Evolutionary conservation across 371 early-diverging fungal species (phyloP).

Genomic region (Syncephalastrum racemosum): DNA sequence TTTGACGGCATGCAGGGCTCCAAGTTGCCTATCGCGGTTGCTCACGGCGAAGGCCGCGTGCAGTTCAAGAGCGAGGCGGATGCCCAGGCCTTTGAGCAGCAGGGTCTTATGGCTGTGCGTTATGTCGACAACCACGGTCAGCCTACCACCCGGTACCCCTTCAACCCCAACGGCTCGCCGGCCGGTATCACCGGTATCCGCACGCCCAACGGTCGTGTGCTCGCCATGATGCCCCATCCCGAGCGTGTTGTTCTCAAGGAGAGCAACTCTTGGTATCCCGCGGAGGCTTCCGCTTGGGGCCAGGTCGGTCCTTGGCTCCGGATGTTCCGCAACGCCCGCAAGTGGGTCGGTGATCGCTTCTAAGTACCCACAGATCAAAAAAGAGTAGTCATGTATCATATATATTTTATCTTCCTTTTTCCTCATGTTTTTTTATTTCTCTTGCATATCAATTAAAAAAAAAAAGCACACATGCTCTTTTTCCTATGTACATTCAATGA

Average conservation of each 20-base stretch:
- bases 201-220: constrained; percentile 84
- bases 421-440: constrained; percentile 8
- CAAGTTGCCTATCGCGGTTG: constrained; percentile 89
- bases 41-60: constrained; percentile 96
- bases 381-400: background rate
- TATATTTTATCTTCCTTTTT: constrained; percentile 6
- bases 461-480: background rate
- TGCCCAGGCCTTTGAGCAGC: constrained; percentile 41
- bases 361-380: constrained; percentile 10
- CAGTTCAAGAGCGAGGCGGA: constrained; percentile 59
- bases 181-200: constrained; percentile 82
- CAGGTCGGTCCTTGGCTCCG: constrained; percentile 84
- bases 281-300: constrained; percentile 58
- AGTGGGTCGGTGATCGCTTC: constrained; percentile 66
- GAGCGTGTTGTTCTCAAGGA: constrained; percentile 87
- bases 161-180: constrained; percentile 95
- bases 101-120: constrained; percentile 58
- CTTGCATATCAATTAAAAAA: constrained; percentile 5
- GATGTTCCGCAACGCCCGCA: constrained; percentile 81
- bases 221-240: constrained; percentile 98
- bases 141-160: constrained; percentile 80
- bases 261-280: constrained; percentile 87
- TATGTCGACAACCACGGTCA: constrained; percentile 87
- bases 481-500: constrained; percentile 8
- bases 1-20: constrained; percentile 91